A percentile compares a stretch with the other conserved stretches of the same genome.
Conservation (phyloP, 306 rosid species). For the Pterocarpus macrocarpus region DNA sequence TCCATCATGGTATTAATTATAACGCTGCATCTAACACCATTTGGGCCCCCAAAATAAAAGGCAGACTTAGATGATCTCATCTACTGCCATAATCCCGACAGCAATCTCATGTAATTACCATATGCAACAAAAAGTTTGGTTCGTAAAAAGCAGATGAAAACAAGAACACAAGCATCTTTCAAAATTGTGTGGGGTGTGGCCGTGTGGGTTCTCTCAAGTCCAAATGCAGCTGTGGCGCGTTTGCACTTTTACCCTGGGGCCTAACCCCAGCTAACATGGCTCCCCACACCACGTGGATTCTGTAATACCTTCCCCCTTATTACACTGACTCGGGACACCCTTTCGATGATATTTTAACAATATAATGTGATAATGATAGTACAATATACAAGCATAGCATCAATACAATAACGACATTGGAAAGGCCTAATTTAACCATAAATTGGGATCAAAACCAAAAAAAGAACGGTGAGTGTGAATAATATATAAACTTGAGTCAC, state of each 20-base stretch:
- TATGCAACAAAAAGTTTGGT: slow-evolving; percentile 24
- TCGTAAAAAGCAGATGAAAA: slow-evolving; percentile 36
- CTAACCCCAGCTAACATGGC: slow-evolving; percentile 40
- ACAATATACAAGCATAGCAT: neutral
- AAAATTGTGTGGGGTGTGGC: slow-evolving; percentile 8
- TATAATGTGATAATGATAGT: neutral
- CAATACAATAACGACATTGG: slow-evolving; percentile 12
- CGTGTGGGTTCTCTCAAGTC: neutral
- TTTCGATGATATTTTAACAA: neutral
- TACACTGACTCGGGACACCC: neutral
- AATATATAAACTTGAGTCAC: slow-evolving; percentile 36
- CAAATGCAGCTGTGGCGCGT: slow-evolving; percentile 1
- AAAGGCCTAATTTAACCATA: slow-evolving; percentile 3
- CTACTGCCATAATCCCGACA: slow-evolving; percentile 40
- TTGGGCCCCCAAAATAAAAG: slow-evolving; percentile 35
- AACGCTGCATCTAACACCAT: slow-evolving; percentile 12
- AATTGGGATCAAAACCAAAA: neutral
- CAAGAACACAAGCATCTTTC: slow-evolving; percentile 47
- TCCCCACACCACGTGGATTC: slow-evolving; percentile 53
- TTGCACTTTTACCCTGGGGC: slow-evolving; percentile 31
- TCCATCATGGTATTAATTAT: slow-evolving; percentile 41
- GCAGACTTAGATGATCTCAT: slow-evolving; percentile 10
- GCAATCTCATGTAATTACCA: slow-evolving; percentile 41
- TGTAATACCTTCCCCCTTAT: slow-evolving; percentile 21
- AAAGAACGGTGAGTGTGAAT: neutral